Conservation (phyloP, 164 flowering plant genomes). For the Echeveria elegans region DNA sequence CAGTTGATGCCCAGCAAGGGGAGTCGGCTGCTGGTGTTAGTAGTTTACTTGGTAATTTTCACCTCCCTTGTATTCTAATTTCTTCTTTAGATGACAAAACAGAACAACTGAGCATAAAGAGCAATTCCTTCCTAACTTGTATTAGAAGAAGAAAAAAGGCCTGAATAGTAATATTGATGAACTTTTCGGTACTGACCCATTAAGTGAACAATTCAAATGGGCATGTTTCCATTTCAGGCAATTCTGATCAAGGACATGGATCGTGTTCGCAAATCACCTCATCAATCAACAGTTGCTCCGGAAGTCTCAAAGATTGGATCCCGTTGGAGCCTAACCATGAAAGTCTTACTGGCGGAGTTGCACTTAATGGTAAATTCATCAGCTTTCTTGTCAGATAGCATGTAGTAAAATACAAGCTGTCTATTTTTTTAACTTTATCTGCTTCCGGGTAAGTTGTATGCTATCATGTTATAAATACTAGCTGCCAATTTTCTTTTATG, state of each 20-base stretch:
- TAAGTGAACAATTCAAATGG: neutral
- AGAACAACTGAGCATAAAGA: neutral
- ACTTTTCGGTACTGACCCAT: neutral
- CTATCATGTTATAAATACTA: too few species aligned
- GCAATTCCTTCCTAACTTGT: neutral
- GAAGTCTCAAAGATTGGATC: slow-evolving; percentile 17
- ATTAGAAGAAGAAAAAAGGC: neutral
- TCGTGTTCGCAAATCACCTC: slow-evolving; percentile 15
- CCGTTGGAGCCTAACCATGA: slow-evolving; percentile 11
- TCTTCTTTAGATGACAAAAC: neutral
- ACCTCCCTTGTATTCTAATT: neutral
- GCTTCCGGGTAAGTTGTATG: neutral
- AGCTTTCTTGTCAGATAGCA: neutral
- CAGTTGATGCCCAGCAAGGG: neutral
- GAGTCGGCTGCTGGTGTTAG: neutral
- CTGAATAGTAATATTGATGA: neutral
- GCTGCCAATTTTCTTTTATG: neutral
- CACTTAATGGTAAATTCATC: neutral
- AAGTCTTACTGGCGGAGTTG: slow-evolving; percentile 13
- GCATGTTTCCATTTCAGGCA: neutral
- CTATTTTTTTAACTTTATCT: neutral
- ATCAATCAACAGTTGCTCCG: slow-evolving; percentile 19
- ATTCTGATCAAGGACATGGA: neutral
- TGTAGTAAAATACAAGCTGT: neutral
- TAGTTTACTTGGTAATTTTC: neutral